Percentiles rank a stretch among this genome's conserved stretches.
Evolutionary conservation across 257 asterid species (phyloP).

Genomic region (Verbena officinalis): DNA sequence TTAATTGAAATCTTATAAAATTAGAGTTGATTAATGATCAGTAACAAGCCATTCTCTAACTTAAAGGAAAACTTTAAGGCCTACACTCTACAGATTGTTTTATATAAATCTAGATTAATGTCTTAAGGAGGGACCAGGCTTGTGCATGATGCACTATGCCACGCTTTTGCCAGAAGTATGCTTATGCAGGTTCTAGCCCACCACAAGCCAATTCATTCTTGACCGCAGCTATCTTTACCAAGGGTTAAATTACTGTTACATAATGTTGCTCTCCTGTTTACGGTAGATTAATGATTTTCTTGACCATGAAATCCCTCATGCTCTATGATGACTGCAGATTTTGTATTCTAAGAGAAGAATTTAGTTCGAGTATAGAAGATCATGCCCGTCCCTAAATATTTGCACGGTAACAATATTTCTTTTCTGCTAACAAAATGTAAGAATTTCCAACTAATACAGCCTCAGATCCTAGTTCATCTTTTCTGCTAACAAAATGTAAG

Average conservation of each 20-base stretch:
- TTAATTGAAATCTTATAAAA: slow-evolving; percentile 2
- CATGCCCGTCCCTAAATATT: slow-evolving; percentile 24
- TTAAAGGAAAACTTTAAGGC: not conserved
- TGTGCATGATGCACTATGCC: not conserved
- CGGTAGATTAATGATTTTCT: not conserved
- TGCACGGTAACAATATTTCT: slow-evolving; percentile 16
- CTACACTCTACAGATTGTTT: not conserved
- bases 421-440: slow-evolving; percentile 26
- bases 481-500: slow-evolving; percentile 26
- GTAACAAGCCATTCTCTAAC: not conserved
- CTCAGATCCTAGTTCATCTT: slow-evolving; percentile 28
- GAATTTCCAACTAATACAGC: slow-evolving; percentile 29
- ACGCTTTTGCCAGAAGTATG: not conserved
- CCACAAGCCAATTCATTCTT: not conserved
- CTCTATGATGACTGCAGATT: slow-evolving; percentile 18
- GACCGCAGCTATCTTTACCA: not conserved
- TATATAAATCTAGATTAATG: not conserved
- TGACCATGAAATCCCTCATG: not conserved
- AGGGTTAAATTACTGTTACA: not conserved
- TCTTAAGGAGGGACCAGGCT: not conserved
- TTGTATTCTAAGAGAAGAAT: slow-evolving; percentile 8
- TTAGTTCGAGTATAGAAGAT: slow-evolving; percentile 21
- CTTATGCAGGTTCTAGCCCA: not conserved
- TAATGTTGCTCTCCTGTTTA: not conserved
- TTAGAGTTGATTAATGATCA: not conserved